These are phyloP conservation scores for Nyctanthes arbortristis DNA, from an alignment of 257 asterid species.

Conservation along the genomic window DNA sequence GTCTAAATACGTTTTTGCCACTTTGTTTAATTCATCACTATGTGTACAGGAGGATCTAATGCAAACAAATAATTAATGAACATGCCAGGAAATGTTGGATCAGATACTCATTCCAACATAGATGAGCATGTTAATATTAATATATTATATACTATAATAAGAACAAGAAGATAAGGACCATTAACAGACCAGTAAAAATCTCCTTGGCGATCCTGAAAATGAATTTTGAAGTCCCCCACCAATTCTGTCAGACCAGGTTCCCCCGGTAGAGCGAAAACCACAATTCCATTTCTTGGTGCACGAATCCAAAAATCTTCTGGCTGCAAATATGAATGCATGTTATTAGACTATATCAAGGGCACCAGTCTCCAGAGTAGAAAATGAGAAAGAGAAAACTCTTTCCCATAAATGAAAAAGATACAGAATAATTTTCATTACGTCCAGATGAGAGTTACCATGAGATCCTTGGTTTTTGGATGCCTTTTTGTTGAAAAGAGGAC, in stretches of 20 bases:
- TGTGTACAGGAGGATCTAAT: neutral
- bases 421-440: neutral
- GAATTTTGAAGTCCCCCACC: conserved; percentile 88
- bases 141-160: neutral
- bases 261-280: conserved; percentile 94
- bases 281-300: conserved; percentile 76
- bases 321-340: conserved; percentile 43
- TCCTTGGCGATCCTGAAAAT: conserved; percentile 95
- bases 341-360: neutral
- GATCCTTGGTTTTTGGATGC: conserved; percentile 88
- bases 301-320: conserved; percentile 98
- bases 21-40: neutral
- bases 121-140: neutral
- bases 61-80: neutral
- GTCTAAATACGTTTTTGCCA: neutral
- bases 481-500: conserved; percentile 80
- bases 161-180: conserved; percentile 15
- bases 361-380: neutral
- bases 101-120: neutral
- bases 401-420: neutral
- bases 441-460: conserved; percentile 62
- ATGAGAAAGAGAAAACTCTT: conserved; percentile 10
- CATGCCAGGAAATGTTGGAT: neutral
- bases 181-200: conserved; percentile 86
- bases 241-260: conserved; percentile 94